Percentiles rank a stretch among this genome's conserved stretches.
phyloP scores from a whole-genome alignment of 495 filamentous ascomycete genomes.

The Trichoderma reesei region DNA sequence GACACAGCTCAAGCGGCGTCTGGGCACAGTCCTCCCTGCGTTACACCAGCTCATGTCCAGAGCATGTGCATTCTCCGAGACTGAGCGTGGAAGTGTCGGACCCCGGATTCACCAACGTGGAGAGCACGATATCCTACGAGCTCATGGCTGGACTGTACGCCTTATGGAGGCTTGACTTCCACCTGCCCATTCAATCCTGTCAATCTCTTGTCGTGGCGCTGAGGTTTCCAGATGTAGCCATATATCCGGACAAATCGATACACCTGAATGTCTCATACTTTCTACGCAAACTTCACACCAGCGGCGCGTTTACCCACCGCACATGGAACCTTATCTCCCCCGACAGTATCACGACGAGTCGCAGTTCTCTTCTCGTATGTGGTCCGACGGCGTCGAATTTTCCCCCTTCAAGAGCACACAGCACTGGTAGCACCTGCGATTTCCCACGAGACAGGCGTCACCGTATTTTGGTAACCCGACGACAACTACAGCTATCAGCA shows the following conservation, averaged over 20 bases:
- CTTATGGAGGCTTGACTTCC: neutral
- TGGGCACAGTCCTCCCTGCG: too few relatives aligned
- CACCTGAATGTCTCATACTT: neutral
- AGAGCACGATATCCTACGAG: neutral
- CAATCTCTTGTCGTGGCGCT: neutral
- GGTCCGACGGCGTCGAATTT: constrained; percentile 2
- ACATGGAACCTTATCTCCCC: neutral
- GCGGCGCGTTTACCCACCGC: neutral
- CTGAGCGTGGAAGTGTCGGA: neutral
- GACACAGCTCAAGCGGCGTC: too few relatives aligned
- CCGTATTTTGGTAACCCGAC: neutral
- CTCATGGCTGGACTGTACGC: neutral
- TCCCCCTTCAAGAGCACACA: neutral
- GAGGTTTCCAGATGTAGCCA: neutral
- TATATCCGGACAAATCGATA: neutral
- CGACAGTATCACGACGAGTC: neutral
- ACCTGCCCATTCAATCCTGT: neutral
- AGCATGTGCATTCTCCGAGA: neutral
- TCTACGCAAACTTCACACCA: neutral
- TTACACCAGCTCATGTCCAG: neutral
- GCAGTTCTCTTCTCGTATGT: neutral
- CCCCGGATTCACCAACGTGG: neutral
- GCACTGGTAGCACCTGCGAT: neutral
- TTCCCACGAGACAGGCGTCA: neutral
- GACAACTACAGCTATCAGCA: neutral